Conservation (phyloP, 331 rosid species). For the Prunus yedoensis region DNA sequence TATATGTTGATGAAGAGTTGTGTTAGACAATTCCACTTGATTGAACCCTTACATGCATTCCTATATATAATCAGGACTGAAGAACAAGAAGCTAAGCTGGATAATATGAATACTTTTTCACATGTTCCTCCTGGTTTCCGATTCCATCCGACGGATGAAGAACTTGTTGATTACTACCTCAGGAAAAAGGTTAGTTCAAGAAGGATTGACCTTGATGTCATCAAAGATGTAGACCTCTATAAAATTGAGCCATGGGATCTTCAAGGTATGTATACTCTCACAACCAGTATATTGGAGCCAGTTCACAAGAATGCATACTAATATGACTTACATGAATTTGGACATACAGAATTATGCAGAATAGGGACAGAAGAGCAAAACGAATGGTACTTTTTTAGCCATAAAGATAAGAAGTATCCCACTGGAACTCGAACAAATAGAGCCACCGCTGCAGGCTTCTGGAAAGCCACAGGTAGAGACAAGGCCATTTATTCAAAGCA, state of each 20-base stretch:
- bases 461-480: slow-evolving; percentile 99
- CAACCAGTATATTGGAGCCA: background rate
- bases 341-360: slow-evolving; percentile 66
- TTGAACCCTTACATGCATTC: slow-evolving; percentile 31
- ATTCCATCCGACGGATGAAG: slow-evolving; percentile 96
- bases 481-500: slow-evolving; percentile 87
- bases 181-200: slow-evolving; percentile 70
- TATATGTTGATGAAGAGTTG: background rate
- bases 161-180: slow-evolving; percentile 93
- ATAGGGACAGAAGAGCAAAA: slow-evolving; percentile 84
- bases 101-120: slow-evolving; percentile 55
- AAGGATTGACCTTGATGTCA: slow-evolving; percentile 82
- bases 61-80: slow-evolving; percentile 39
- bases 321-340: background rate
- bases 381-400: slow-evolving; percentile 94
- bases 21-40: background rate
- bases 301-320: background rate
- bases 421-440: slow-evolving; percentile 93
- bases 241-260: slow-evolving; percentile 98
- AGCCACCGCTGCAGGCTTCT: slow-evolving; percentile 91
- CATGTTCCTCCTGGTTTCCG: slow-evolving; percentile 98
- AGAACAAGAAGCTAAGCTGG: slow-evolving; percentile 14
- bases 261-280: slow-evolving; percentile 52
- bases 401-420: slow-evolving; percentile 90
- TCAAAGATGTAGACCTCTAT: slow-evolving; percentile 92